Evolutionary conservation across 1,284 basidiomycete genomes (phyloP), one percentile per base, ranked within the genome.

Genomic region (Ganoderma sinense): DNA sequence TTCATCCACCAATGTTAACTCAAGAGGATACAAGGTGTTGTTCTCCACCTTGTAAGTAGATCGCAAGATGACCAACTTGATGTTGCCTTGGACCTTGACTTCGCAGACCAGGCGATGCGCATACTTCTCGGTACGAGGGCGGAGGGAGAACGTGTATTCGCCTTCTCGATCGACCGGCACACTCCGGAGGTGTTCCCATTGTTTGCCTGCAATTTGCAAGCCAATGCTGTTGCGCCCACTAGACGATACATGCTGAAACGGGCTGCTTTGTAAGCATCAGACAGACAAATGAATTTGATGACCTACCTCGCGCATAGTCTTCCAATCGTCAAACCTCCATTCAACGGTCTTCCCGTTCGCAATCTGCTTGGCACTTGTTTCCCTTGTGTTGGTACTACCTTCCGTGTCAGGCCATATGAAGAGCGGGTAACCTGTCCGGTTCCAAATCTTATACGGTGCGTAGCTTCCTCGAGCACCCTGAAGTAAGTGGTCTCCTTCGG

Each of bases 301-400:
- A 73, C 84, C 72, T 77, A 95, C 96, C 84, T 99, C 98, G 79
- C 98, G 91, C 84, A 96, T 93, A 10, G 92, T 92, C 80, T 94
- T 94, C 93, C 96, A 97, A 77, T 99, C 97, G 78, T 99, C 97
- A 77, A 99, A 99, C 68, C 97, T 87, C 98, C 98, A 99, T 64
- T 99, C 97, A 18, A 95, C 85, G 2, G 89, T 91, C 73, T 94
- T 88, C 58, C 94, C 93, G 73, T 97, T 90, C 39, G 87, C 81
- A 67, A 94, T 85, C 78, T 88, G 90, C 58, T 88, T 82, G 63
- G 85, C 81, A 41, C 83, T 80, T 8, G 81, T 77, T 67, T 88
- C 87, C 61, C 86, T 86, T 11, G 82, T 79, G 68, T 81, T 83
- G 31, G 78, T 78, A 70, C 80, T 86, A 55, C 86, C 86, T 62